A percentile compares a stretch with the other conserved stretches of the same genome.
Evolutionary conservation across 2,329 filamentous ascomycete species (phyloP).

Genomic region (Metarhizium anisopliae): DNA sequence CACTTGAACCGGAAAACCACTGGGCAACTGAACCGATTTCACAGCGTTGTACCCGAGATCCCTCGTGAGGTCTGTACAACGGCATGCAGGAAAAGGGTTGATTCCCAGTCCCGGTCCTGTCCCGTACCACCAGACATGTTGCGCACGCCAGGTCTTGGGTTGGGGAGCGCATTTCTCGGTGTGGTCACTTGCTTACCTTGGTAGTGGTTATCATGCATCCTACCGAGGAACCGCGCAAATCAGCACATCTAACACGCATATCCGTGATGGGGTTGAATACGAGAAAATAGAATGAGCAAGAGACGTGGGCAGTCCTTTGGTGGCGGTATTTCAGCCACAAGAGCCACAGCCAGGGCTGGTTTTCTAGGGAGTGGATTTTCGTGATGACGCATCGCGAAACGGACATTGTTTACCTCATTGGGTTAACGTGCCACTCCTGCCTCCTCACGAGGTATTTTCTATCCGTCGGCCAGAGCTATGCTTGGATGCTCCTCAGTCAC

Average conservation of each 20-base stretch:
- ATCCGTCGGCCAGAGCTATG: not conserved
- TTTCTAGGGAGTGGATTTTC: not conserved
- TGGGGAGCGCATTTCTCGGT: no score
- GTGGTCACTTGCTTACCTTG: not conserved
- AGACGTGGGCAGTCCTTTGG: not conserved
- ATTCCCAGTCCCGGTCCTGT: no score
- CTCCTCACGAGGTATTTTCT: not conserved
- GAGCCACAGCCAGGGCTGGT: not conserved
- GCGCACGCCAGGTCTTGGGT: no score
- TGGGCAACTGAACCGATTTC: not conserved
- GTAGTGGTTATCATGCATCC: not conserved
- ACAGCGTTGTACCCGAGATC: not conserved
- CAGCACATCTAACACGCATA: not conserved
- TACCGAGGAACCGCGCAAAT: not conserved
- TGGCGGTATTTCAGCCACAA: not conserved
- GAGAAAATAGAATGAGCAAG: not conserved
- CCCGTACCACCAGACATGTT: not conserved
- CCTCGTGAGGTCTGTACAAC: not conserved
- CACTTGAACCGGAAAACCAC: not conserved
- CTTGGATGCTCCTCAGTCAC: not conserved
- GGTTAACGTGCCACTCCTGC: not conserved
- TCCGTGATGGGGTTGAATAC: not conserved
- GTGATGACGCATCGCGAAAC: not conserved
- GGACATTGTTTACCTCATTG: not conserved
- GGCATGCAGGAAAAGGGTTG: not conserved